These are phyloP conservation scores for Penicillium riverlandense DNA, from an alignment of 495 filamentous ascomycete species.

Conservation along the genomic window DNA sequence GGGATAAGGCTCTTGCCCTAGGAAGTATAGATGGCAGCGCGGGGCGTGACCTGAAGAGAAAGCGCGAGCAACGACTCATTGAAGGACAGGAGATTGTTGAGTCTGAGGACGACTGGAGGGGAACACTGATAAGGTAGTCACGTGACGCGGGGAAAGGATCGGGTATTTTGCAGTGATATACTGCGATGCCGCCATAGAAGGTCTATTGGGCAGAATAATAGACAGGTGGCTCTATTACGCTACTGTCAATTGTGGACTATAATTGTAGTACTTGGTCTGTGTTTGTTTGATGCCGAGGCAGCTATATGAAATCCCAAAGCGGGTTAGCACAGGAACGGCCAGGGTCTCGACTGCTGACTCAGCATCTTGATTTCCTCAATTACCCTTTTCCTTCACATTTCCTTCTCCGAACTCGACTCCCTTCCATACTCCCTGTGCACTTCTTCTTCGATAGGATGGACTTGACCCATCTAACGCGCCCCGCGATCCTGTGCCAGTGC, in stretches of 20 bases:
- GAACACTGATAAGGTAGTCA: not conserved
- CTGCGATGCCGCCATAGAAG: no score
- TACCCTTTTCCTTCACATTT: slow-evolving; percentile 2
- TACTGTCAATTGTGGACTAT: not conserved
- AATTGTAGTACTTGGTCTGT: not conserved
- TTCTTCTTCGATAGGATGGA: slow-evolving; percentile 23
- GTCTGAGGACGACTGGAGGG: no score
- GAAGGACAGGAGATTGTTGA: not conserved
- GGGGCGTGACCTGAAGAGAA: not conserved
- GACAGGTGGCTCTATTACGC: slow-evolving; percentile 11
- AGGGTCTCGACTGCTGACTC: slow-evolving; percentile 16
- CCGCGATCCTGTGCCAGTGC: slow-evolving; percentile 37
- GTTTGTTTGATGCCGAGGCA: not conserved
- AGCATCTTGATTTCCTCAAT: slow-evolving; percentile 1
- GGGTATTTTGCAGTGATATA: no score
- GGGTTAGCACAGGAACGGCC: slow-evolving; percentile 4
- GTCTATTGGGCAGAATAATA: no score
- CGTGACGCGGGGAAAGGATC: not conserved
- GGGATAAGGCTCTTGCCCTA: not conserved
- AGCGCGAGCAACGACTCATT: not conserved
- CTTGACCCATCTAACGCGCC: slow-evolving; percentile 30
- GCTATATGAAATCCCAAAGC: not conserved
- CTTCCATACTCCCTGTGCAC: not conserved
- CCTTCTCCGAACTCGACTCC: not conserved
- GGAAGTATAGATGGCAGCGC: not conserved